A percentile compares a stretch with the other conserved stretches of the same genome.
Conservation (phyloP, 1,284 basidiomycete species). For the Microbotryum intermedium region DNA sequence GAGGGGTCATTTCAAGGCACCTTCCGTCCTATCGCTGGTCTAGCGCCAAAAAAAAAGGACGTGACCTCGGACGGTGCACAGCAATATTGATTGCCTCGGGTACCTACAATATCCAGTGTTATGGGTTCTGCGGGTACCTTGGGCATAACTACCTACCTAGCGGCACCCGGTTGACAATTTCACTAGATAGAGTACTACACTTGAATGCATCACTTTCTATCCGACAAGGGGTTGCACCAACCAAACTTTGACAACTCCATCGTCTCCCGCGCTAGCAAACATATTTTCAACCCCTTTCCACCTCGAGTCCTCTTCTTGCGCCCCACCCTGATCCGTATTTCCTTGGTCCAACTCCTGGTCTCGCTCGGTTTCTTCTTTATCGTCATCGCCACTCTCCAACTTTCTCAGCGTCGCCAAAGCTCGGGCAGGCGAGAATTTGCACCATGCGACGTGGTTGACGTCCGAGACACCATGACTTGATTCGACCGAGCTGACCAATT, state of each 20-base stretch:
- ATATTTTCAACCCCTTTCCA: slow-evolving; percentile 50
- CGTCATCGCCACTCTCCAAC: slow-evolving; percentile 26
- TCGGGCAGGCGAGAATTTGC: slow-evolving; percentile 36
- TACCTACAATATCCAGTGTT: too few species aligned
- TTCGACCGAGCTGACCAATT: slow-evolving; percentile 44
- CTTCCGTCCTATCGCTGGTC: too few species aligned
- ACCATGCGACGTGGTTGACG: slow-evolving; percentile 70
- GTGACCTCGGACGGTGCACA: too few species aligned
- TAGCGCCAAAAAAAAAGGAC: too few species aligned
- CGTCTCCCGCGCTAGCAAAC: slow-evolving; percentile 70
- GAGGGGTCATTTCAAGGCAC: too few species aligned
- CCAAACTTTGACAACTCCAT: slow-evolving; percentile 66
- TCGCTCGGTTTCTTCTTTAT: slow-evolving; percentile 23
- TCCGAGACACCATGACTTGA: slow-evolving; percentile 64
- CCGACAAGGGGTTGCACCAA: neutral
- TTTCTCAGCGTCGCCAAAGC: slow-evolving; percentile 7
- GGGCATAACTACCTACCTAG: too few species aligned
- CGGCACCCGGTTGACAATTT: too few species aligned
- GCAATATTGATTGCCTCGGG: too few species aligned
- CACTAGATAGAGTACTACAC: too few species aligned
- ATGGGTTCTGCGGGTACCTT: too few species aligned
- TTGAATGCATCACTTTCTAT: too few species aligned
- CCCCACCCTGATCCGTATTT: slow-evolving; percentile 21
- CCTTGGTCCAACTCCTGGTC: slow-evolving; percentile 31
- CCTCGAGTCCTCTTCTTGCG: slow-evolving; percentile 10